Conservation (phyloP, 495 filamentous ascomycete genomes). For the Hyaloscypha bicolor region DNA sequence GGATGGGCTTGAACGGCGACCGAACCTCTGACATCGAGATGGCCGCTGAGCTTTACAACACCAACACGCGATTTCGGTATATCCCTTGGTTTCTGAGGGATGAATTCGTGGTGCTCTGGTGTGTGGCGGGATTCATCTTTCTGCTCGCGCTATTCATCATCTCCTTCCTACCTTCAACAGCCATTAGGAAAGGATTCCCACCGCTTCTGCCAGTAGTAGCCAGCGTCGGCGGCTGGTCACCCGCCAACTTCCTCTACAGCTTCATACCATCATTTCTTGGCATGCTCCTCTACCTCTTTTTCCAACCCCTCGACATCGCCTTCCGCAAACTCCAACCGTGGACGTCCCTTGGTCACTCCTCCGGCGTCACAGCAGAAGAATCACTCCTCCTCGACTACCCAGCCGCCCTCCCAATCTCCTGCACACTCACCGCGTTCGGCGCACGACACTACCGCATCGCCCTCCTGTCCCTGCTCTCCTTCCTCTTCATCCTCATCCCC, state of each 20-base stretch:
- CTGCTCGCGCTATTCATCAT: constrained; percentile 74
- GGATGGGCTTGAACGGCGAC: background rate
- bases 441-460: constrained; percentile 69
- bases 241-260: constrained; percentile 85
- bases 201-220: constrained; percentile 66
- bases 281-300: constrained; percentile 72
- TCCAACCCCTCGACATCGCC: constrained; percentile 75
- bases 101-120: constrained; percentile 63
- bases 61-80: constrained; percentile 61
- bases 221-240: constrained; percentile 67
- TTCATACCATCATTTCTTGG: constrained; percentile 80
- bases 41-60: constrained; percentile 44
- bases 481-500: constrained; percentile 67
- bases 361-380: constrained; percentile 65
- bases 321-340: constrained; percentile 78
- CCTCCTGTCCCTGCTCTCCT: constrained; percentile 63
- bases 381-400: constrained; percentile 77
- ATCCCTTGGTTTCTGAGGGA: constrained; percentile 78
- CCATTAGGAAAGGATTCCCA: constrained; percentile 66
- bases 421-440: constrained; percentile 41
- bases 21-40: constrained; percentile 27
- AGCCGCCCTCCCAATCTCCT: constrained; percentile 61
- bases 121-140: constrained; percentile 61
- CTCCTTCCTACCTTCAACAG: constrained; percentile 70
- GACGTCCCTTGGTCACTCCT: constrained; percentile 57